These are phyloP conservation scores for Xylariaceae sp. DNA, from an alignment of 2,329 filamentous ascomycete genomes.

Conservation along the genomic window DNA sequence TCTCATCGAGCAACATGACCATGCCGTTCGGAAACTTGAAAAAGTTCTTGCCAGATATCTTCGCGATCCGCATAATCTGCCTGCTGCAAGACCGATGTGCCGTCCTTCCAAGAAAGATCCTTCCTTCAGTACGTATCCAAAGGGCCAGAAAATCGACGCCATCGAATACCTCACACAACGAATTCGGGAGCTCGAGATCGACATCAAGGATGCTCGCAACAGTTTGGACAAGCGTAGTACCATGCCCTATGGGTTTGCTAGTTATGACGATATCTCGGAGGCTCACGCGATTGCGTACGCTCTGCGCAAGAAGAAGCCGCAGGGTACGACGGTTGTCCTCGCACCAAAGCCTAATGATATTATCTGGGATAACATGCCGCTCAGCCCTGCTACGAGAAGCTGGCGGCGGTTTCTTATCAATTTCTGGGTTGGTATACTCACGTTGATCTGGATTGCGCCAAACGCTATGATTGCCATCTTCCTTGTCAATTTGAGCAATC, in stretches of 20 bases:
- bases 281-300: constrained; percentile 84
- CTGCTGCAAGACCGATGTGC: constrained; percentile 71
- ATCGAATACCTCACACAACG: constrained; percentile 89
- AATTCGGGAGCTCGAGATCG: constrained; percentile 74
- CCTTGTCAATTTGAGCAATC: constrained; percentile 76
- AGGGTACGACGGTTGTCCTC: constrained; percentile 70
- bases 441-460: constrained; percentile 80
- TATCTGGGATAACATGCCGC: constrained; percentile 89
- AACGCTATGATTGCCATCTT: constrained; percentile 96
- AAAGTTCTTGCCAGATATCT: constrained; percentile 83
- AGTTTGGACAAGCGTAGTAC: constrained; percentile 83
- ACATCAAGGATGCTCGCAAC: constrained; percentile 78
- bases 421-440: constrained; percentile 77
- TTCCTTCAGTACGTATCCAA: constrained; percentile 56
- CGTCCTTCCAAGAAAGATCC: constrained; percentile 76
- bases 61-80: constrained; percentile 78
- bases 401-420: constrained; percentile 76
- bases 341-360: constrained; percentile 87
- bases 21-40: constrained; percentile 78
- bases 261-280: constrained; percentile 82
- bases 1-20: constrained; percentile 78
- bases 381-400: constrained; percentile 63
- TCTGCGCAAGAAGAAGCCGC: constrained; percentile 73
- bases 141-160: constrained; percentile 76
- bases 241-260: constrained; percentile 90